These are phyloP conservation scores for Colletotrichum spinosum DNA, from an alignment of 2,329 filamentous ascomycete genomes.

Conservation along the genomic window DNA sequence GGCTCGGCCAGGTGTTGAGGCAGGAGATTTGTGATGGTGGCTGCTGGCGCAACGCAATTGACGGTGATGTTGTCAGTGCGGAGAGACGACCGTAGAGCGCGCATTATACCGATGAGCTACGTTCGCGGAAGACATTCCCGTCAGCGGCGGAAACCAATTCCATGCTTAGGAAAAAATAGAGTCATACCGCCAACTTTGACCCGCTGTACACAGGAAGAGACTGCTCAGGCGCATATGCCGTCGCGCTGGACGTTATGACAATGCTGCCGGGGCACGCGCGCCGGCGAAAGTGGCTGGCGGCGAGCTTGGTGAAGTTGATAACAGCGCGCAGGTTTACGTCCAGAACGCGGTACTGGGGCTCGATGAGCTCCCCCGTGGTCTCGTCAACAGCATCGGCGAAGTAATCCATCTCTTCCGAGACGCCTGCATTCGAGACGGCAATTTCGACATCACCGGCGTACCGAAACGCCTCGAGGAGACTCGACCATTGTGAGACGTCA, in stretches of 20 bases:
- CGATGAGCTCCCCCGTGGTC: slow-evolving; percentile 41
- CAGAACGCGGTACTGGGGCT: slow-evolving; percentile 45
- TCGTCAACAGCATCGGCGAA: slow-evolving; percentile 46
- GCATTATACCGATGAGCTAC: slow-evolving; percentile 46
- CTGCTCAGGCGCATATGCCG: slow-evolving; percentile 51
- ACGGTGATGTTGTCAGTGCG: slow-evolving; percentile 48
- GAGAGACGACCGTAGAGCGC: slow-evolving; percentile 45
- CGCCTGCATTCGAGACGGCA: slow-evolving; percentile 49
- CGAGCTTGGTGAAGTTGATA: slow-evolving; percentile 49
- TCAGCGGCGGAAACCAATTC: slow-evolving; percentile 1
- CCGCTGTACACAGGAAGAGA: slow-evolving; percentile 48
- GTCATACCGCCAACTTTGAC: slow-evolving; percentile 31
- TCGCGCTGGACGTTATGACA: slow-evolving; percentile 52
- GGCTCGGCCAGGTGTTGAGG: slow-evolving; percentile 45
- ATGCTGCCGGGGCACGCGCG: slow-evolving; percentile 46
- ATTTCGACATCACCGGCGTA: slow-evolving; percentile 43
- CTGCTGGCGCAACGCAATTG: slow-evolving; percentile 52
- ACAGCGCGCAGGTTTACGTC: slow-evolving; percentile 49
- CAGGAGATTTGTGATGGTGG: slow-evolving; percentile 46
- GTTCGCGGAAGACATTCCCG: not conserved
- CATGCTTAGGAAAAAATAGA: slow-evolving; percentile 38
- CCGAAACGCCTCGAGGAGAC: slow-evolving; percentile 41
- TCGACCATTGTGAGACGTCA: slow-evolving; percentile 44
- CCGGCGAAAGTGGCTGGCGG: slow-evolving; percentile 42
- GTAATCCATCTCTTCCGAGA: slow-evolving; percentile 45